Conservation (phyloP, 768 basidiomycete genomes). For the Tylopilus rubrobrunneus region DNA sequence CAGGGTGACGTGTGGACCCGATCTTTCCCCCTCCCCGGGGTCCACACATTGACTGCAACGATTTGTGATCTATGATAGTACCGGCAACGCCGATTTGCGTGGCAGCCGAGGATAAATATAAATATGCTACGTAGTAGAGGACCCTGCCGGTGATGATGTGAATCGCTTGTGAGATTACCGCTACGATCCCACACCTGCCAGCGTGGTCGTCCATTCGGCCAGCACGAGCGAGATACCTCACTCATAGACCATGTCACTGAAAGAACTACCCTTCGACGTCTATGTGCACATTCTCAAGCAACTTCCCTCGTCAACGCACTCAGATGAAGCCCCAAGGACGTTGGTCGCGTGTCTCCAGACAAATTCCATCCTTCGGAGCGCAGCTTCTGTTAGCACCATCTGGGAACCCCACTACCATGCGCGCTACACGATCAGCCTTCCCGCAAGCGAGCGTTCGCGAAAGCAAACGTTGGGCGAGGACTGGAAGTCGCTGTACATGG, state of each 20-base stretch:
- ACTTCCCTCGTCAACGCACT: constrained; percentile 26
- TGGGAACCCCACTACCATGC: constrained; percentile 53
- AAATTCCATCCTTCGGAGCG: constrained; percentile 40
- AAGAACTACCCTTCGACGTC: constrained; percentile 33
- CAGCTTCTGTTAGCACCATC: constrained; percentile 37
- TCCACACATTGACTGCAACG: no score
- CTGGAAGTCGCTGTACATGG: constrained; percentile 46
- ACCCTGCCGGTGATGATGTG: not conserved
- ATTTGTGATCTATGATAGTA: not conserved
- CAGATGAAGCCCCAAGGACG: constrained; percentile 27
- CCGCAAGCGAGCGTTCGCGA: constrained; percentile 35
- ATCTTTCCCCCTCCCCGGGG: no score
- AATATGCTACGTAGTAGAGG: not conserved
- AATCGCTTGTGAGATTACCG: not conserved
- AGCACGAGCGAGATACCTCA: not conserved
- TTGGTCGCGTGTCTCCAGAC: constrained; percentile 39
- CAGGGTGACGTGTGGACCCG: no score
- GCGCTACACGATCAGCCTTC: constrained; percentile 44
- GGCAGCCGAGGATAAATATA: not conserved
- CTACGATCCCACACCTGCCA: constrained; percentile 1
- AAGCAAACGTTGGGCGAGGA: constrained; percentile 29
- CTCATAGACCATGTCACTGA: constrained; percentile 15
- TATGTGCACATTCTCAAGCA: constrained; percentile 35
- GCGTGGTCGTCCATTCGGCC: not conserved
- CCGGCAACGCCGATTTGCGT: not conserved